These are phyloP conservation scores for Oryza longistaminata DNA, from an alignment of 176 grass and related monocot species.

Conservation along the genomic window DNA sequence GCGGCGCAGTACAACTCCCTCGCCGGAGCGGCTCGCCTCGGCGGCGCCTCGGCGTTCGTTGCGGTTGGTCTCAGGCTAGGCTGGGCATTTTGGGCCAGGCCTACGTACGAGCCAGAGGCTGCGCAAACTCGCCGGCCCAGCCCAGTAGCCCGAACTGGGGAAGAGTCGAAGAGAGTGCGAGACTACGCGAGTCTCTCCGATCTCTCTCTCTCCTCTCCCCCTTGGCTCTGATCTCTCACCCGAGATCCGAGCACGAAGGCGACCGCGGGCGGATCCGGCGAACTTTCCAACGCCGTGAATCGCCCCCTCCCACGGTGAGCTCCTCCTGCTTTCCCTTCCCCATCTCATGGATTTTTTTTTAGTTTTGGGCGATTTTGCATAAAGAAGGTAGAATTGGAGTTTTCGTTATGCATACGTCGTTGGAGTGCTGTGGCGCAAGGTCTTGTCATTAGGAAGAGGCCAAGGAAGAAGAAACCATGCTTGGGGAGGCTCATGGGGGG, in stretches of 20 bases:
- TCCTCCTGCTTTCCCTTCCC: not conserved
- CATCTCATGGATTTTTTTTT: not conserved
- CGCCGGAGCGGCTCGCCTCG: conserved; percentile 30
- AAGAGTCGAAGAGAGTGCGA: not conserved
- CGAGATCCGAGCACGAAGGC: not conserved
- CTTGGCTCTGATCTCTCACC: not conserved
- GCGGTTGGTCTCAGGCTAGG: not conserved
- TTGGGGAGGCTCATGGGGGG: not conserved
- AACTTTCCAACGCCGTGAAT: not conserved
- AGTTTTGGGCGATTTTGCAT: not conserved
- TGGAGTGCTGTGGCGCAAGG: not conserved
- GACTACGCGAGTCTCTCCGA: not conserved
- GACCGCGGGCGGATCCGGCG: not conserved
- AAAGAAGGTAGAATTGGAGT: not conserved
- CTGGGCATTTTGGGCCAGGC: not conserved
- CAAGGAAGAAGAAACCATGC: not conserved
- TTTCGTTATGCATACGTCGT: not conserved
- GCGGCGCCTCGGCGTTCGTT: not conserved
- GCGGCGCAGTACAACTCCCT: not conserved
- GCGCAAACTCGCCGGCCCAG: not conserved
- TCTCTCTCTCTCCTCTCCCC: not conserved
- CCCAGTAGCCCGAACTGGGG: not conserved
- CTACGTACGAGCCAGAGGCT: not conserved
- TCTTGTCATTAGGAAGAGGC: not conserved
- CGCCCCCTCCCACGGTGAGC: conserved; percentile 18